Percentiles rank a stretch among this genome's conserved stretches.
phyloP scores from a whole-genome alignment of 441 rosid genomes.

The Populus hybrid region DNA sequence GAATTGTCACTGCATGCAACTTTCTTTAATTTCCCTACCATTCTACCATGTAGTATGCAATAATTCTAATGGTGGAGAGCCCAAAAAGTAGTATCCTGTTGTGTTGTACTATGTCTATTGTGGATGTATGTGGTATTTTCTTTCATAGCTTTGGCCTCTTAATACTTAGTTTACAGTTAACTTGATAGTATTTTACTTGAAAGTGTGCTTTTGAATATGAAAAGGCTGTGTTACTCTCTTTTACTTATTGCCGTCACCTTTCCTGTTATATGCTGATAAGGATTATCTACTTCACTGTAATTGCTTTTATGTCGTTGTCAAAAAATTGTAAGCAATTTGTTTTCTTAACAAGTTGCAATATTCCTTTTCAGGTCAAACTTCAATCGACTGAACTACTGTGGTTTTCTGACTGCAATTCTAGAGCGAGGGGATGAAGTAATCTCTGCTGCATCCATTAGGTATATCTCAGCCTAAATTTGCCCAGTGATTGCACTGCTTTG shows the following conservation, averaged over 20 bases:
- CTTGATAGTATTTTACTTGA: neutral
- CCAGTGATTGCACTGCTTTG: constrained; percentile 2
- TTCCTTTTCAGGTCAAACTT: constrained; percentile 72
- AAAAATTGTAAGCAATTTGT: neutral
- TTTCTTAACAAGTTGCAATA: constrained; percentile 12
- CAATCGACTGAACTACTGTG: constrained; percentile 66
- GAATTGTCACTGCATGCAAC: neutral
- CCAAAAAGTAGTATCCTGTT: constrained; percentile 3
- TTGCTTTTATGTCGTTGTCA: neutral
- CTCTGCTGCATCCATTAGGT: constrained; percentile 92
- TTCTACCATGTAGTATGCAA: neutral
- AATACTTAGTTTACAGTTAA: neutral
- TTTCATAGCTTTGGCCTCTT: neutral
- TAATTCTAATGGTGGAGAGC: constrained; percentile 3
- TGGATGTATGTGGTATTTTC: neutral
- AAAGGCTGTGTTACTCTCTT: neutral
- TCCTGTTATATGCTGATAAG: neutral
- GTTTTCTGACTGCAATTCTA: constrained; percentile 72
- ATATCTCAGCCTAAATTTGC: constrained; percentile 15
- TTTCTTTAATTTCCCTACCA: neutral
- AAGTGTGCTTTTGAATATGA: neutral
- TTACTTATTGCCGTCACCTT: neutral
- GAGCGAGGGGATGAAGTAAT: constrained; percentile 86
- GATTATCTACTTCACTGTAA: neutral
- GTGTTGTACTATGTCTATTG: neutral